Evolutionary conservation across 345 rosid species (phyloP).

Genomic region (Melaleuca quinquenervia): DNA sequence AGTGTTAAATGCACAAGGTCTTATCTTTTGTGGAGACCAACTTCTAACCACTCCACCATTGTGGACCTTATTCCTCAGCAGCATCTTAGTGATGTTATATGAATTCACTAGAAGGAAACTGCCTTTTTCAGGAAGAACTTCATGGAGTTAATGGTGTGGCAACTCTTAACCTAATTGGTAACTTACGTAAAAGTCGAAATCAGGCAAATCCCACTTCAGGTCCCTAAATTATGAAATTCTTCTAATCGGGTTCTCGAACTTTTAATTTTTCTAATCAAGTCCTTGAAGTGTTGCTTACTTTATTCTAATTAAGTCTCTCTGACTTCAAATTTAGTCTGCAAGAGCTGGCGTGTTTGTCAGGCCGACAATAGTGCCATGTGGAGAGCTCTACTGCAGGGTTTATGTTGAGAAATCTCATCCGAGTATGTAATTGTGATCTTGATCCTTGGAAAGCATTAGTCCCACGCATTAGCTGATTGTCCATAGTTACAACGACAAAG

Average conservation of each 20-base stretch:
- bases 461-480: neutral
- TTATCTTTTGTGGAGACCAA: neutral
- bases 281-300: neutral
- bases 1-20: neutral
- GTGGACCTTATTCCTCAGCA: neutral
- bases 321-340: neutral
- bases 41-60: neutral
- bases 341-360: neutral
- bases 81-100: neutral
- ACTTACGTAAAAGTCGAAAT: neutral
- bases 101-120: neutral
- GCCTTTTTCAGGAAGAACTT: neutral
- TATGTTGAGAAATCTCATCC: neutral
- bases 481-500: neutral
- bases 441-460: neutral
- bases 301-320: neutral
- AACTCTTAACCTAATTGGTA: neutral
- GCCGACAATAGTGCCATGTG: neutral
- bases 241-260: neutral
- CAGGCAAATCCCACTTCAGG: neutral
- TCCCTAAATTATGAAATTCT: neutral
- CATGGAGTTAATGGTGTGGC: neutral
- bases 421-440: neutral
- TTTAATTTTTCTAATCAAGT: neutral
- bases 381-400: neutral